Conservation (phyloP, 2,329 filamentous ascomycete genomes). For the Fusarium scirpi region DNA sequence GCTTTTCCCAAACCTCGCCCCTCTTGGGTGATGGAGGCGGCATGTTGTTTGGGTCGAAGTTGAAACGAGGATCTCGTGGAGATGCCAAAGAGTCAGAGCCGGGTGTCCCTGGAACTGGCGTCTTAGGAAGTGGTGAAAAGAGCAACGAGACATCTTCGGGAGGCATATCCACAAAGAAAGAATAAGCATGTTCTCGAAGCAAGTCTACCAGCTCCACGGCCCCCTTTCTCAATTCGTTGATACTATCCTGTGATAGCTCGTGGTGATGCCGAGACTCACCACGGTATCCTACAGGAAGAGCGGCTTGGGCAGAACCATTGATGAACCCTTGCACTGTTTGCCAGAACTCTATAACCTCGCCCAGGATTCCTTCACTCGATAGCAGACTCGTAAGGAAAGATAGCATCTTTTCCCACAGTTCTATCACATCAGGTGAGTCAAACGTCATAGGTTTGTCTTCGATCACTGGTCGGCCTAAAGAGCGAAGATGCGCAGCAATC, state of each 20-base stretch:
- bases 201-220: conserved; percentile 85
- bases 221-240: conserved; percentile 79
- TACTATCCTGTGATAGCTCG: conserved; percentile 77
- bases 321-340: conserved; percentile 92
- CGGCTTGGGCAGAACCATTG: conserved; percentile 83
- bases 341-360: conserved; percentile 94
- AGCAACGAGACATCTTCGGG: conserved; percentile 91
- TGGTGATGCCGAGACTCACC: conserved; percentile 86
- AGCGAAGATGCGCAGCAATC: conserved; percentile 80
- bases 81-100: conserved; percentile 60
- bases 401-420: conserved; percentile 92
- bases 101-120: conserved; percentile 55
- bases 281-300: conserved; percentile 83
- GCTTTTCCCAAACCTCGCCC: conserved; percentile 90
- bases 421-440: conserved; percentile 84
- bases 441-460: conserved; percentile 72
- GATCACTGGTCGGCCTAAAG: conserved; percentile 75
- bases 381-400: conserved; percentile 79
- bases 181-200: conserved; percentile 81
- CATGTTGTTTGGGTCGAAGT: conserved; percentile 80
- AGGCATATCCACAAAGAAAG: conserved; percentile 88
- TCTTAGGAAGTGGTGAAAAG: conserved; percentile 81
- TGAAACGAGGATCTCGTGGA: conserved; percentile 79
- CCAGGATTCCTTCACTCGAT: conserved; percentile 82
- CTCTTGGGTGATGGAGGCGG: conserved; percentile 81